Base-by-base conservation (phyloP, 208 protist species). In the Crithidia brevicula region DNA sequence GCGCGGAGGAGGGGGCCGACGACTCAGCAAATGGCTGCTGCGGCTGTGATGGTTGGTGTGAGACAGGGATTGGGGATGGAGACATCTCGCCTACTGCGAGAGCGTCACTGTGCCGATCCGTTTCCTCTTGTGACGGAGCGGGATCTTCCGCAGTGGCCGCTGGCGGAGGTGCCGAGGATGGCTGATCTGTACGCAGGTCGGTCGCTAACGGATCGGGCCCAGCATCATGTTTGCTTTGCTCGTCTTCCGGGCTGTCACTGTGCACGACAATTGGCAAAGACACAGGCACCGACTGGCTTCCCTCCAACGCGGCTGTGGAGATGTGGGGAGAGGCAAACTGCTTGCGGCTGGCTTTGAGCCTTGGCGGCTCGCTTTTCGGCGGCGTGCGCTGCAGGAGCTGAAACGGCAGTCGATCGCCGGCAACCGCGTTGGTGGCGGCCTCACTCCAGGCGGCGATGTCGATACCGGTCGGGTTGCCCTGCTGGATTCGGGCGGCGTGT, bases 271-370 rank as follows among this genome's bases (percentile, higher is more conserved):
- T 66, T 0, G 33, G 27, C 27, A 61, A 42, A 3, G 47, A 25
- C 13, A 33, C 23, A n/a, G 15, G 61, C 28, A 34, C 2, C 20
- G 60, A 58, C 34, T 33, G 40, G 20, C n/a, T 43, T 1, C 51
- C 33, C 22, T 70, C 60, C 3, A 38, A 31, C 34, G 16, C 30
- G 23, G 33, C 42, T 3, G 36, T 36, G 4, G 51, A 59, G 16
- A 23, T 16, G 50, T 54, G 54, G 4, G 67, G 75, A 8, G 75
- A 81, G 47, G 33, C 46, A 43, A 81, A 81, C 36, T 64, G 54
- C 46, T 81, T 81, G 8, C 63, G 69, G 46, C 75, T 81, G 4
- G 47, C 68, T 16, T 67, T 52, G 34, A 57, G 67, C 38, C 42
- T 67, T 4, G 75, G 75, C 28, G 45, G 52, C 47, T 43, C 31